Conservation (phyloP, 805 yeast species). For the Metschnikowia cubensis region DNA sequence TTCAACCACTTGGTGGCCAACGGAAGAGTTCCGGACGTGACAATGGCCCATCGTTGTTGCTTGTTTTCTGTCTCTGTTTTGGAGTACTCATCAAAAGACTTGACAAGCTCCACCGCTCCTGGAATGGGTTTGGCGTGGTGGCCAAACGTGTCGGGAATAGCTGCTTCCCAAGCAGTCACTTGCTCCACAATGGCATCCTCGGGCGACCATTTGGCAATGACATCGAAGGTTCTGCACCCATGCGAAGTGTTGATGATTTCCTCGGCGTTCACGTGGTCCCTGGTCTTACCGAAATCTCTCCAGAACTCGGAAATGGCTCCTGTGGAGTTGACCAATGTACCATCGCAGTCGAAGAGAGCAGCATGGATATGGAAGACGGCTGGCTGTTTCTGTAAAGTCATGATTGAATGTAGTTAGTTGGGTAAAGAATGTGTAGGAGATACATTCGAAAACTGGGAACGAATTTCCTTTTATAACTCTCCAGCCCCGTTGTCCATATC, state of each 20-base stretch:
- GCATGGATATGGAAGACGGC: constrained; percentile 42
- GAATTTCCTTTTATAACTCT: background rate
- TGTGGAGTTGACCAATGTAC: constrained; percentile 80
- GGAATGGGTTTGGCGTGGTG: constrained; percentile 69
- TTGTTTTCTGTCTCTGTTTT: constrained; percentile 38
- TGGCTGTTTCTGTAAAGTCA: constrained; percentile 32
- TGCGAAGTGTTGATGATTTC: constrained; percentile 72
- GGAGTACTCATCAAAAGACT: constrained; percentile 48
- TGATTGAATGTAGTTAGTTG: background rate
- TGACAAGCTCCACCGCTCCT: constrained; percentile 68
- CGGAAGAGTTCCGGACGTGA: constrained; percentile 75
- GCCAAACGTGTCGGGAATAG: constrained; percentile 69
- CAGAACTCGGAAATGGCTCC: constrained; percentile 80
- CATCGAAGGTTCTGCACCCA: constrained; percentile 81
- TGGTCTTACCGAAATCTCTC: constrained; percentile 65
- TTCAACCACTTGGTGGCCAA: constrained; percentile 79
- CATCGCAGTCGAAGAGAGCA: constrained; percentile 79
- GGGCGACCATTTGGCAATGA: constrained; percentile 70
- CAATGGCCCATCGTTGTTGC: constrained; percentile 74
- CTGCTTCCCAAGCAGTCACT: constrained; percentile 62
- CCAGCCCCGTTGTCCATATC: background rate
- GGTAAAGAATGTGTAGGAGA: background rate
- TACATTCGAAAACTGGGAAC: background rate
- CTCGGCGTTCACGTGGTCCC: constrained; percentile 65
- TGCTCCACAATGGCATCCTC: constrained; percentile 64